These are phyloP conservation scores for Termitomyces titanicus DNA, from an alignment of 768 basidiomycete species.

Conservation along the genomic window DNA sequence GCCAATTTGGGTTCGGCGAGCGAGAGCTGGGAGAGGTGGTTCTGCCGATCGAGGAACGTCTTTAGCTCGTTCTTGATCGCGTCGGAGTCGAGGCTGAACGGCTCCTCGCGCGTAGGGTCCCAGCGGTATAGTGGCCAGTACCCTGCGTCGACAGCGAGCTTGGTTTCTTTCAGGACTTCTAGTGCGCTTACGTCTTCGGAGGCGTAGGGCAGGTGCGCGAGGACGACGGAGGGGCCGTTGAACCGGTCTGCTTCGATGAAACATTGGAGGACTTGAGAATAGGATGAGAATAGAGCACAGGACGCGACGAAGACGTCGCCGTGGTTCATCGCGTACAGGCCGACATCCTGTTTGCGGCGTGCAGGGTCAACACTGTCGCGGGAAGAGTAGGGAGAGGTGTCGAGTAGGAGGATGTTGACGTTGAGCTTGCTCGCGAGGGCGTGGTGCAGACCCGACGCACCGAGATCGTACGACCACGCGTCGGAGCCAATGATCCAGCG, in stretches of 20 bases:
- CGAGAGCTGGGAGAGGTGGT: constrained; percentile 92
- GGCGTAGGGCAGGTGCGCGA: constrained; percentile 92
- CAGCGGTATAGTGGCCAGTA: constrained; percentile 99
- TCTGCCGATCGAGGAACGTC: constrained; percentile 93
- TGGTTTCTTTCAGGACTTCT: constrained; percentile 94
- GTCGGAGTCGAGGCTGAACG: constrained; percentile 92
- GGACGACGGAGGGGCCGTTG: constrained; percentile 85
- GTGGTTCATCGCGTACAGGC: constrained; percentile 97
- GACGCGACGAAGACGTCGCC: constrained; percentile 96
- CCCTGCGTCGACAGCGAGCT: constrained; percentile 91
- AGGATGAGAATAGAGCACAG: constrained; percentile 93
- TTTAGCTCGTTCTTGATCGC: constrained; percentile 90
- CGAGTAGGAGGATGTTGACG: constrained; percentile 93
- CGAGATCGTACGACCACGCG: constrained; percentile 96
- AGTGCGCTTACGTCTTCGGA: constrained; percentile 76
- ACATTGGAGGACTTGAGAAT: constrained; percentile 89
- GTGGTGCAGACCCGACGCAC: constrained; percentile 93
- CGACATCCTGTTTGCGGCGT: constrained; percentile 92
- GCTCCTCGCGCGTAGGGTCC: constrained; percentile 86
- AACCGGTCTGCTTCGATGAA: constrained; percentile 88
- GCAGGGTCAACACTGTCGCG: constrained; percentile 66
- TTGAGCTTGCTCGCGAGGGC: constrained; percentile 87
- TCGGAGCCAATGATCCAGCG: constrained; percentile 99
- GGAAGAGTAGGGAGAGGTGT: constrained; percentile 84
- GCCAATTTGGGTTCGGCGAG: constrained; percentile 79